Base-by-base conservation (phyloP, 306 rosid genomes). In the Medicago ruthenica region DNA sequence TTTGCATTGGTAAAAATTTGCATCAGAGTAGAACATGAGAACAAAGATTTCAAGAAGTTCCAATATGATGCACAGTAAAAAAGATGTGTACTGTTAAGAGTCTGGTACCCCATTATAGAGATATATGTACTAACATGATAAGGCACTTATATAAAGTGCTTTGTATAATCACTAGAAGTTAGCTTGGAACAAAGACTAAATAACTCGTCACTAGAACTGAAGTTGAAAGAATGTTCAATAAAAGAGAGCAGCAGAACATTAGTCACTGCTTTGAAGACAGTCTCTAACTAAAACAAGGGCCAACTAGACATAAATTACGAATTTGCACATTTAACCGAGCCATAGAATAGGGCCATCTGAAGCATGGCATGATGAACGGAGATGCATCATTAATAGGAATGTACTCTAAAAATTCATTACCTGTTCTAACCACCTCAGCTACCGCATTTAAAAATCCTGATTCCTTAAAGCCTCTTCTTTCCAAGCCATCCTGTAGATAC, bases 391-490 rank as follows among this genome's bases (percentile, higher is more conserved):
- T 31, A 45, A 54, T 58, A 44, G 65, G 63, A 20, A 53, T 41
- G 18, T 50, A 44, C 54, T 62, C 59, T 67, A 55, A 22, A 68
- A 44, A 61, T 24, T 21, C 71, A 58, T 73, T 85, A 96, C 99
- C 98, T 82, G 96, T 87, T 79, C 87, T 88, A 74, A 91, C 96
- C 75, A 96, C 98, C 86, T 92, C 98, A 3, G 92, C 81, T 67
- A 96, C 97, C 77, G 79, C 99, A 80, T 96, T 96, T 83, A 96
- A 85, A 88, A 92, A 92, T 60, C 97, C 98, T 0, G 89, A 66
- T 86, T 96, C 99, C 83, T 96, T 92, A 80, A 57, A 96, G 75
- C 98, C 99, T 89, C 98, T 88, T 85, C 96, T 85, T 74, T 96
- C 97, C 88, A 96, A 81, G 67, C 99, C 99, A 79, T 92, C 97